phyloP scores from a whole-genome alignment of 2,329 filamentous ascomycete species.

The Samsoniella hepiali region DNA sequence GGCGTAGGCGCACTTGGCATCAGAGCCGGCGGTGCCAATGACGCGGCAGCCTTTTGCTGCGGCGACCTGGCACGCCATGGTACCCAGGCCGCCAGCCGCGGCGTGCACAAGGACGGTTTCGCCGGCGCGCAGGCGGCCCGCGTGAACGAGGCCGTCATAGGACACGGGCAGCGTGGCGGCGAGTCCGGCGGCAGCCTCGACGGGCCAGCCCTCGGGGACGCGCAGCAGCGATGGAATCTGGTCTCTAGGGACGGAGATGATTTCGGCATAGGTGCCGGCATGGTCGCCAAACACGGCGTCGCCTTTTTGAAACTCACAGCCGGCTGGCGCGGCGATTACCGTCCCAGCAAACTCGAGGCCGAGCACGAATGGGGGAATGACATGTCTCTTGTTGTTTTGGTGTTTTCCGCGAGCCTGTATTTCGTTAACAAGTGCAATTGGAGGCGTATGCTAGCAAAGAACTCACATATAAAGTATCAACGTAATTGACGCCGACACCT shows the following conservation, averaged over 20 bases:
- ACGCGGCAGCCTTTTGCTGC: constrained; percentile 51
- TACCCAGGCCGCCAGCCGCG: constrained; percentile 53
- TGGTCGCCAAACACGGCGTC: constrained; percentile 52
- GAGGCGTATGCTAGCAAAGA: not conserved
- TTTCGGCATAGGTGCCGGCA: constrained; percentile 51
- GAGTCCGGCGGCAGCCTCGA: constrained; percentile 50
- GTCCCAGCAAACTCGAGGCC: constrained; percentile 60
- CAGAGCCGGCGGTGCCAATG: constrained; percentile 49
- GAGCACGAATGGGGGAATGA: constrained; percentile 55
- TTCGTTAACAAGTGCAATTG: not conserved
- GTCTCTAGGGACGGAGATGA: constrained; percentile 40
- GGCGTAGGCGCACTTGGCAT: constrained; percentile 43
- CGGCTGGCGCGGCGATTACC: constrained; percentile 38
- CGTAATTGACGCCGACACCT: constrained; percentile 57
- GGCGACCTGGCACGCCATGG: constrained; percentile 55
- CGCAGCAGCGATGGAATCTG: constrained; percentile 33
- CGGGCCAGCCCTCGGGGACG: constrained; percentile 44
- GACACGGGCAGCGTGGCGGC: constrained; percentile 52
- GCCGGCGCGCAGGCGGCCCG: constrained; percentile 40
- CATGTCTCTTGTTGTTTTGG: constrained; percentile 57
- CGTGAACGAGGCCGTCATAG: constrained; percentile 46
- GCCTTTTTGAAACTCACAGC: constrained; percentile 39
- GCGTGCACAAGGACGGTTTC: constrained; percentile 54
- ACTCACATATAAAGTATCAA: constrained; percentile 54
- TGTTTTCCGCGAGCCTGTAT: constrained; percentile 50